Conservation (phyloP, 2,329 filamentous ascomycete species). For the Aspergillus unguis region DNA sequence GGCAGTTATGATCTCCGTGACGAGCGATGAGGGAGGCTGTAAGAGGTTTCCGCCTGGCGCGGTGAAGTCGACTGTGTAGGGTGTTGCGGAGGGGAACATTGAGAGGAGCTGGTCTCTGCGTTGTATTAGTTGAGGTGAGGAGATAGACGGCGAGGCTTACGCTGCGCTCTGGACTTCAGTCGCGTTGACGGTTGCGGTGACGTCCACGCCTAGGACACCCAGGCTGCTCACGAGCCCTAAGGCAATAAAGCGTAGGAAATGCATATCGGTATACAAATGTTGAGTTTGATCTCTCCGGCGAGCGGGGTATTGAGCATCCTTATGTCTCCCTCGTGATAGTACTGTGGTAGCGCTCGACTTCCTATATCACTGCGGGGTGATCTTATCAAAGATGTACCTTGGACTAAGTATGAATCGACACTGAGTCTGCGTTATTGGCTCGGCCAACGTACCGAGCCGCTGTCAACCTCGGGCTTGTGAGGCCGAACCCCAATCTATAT, state of each 20-base stretch:
- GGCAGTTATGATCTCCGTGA: constrained; percentile 30
- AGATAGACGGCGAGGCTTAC: background rate
- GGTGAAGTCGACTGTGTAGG: constrained; percentile 7
- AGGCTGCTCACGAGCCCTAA: background rate
- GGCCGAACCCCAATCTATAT: too few relatives aligned
- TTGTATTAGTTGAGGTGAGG: background rate
- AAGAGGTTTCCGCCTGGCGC: constrained; percentile 10
- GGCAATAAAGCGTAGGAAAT: constrained; percentile 1
- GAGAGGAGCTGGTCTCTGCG: constrained; percentile 8
- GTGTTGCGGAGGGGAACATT: constrained; percentile 9
- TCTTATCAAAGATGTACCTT: too few relatives aligned
- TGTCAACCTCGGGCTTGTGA: too few relatives aligned
- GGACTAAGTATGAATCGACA: too few relatives aligned
- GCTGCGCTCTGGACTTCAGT: constrained; percentile 1
- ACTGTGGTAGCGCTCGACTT: too few relatives aligned
- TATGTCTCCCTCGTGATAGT: too few relatives aligned
- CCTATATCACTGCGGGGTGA: too few relatives aligned
- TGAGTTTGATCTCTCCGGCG: background rate
- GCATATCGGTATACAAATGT: background rate
- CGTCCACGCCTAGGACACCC: background rate
- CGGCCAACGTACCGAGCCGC: too few relatives aligned
- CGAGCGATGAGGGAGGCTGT: constrained; percentile 28
- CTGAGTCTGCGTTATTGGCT: too few relatives aligned
- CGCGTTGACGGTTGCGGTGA: constrained; percentile 5
- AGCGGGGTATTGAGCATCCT: too few relatives aligned